Evolutionary conservation across 116 monocot species (phyloP).

Genomic region (Iris pallida): DNA sequence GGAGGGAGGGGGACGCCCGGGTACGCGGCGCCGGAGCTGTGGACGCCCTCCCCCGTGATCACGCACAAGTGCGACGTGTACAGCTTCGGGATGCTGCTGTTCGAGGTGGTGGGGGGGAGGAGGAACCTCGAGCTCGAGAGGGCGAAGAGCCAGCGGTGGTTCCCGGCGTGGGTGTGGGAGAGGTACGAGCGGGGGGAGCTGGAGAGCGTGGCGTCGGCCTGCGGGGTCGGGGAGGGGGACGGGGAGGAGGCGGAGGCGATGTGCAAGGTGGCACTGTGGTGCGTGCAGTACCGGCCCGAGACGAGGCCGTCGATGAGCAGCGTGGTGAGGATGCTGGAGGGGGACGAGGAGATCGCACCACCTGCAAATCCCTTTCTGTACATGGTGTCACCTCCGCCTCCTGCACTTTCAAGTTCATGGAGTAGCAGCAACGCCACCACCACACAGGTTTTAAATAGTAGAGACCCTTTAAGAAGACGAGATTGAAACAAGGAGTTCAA

Average conservation of each 20-base stretch:
- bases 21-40: conserved; percentile 16
- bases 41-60: not conserved
- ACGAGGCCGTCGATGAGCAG: conserved; percentile 9
- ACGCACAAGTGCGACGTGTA: conserved; percentile 1
- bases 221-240: not conserved
- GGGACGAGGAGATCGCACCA: not conserved
- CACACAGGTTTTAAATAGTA: no score
- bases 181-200: not conserved
- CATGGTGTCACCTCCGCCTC: not conserved
- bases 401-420: not conserved
- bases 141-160: conserved; percentile 1
- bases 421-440: no score
- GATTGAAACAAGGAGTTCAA: no score
- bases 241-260: conserved; percentile 5
- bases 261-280: conserved; percentile 7
- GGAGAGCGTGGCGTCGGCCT: not conserved
- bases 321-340: conserved; percentile 16
- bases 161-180: conserved; percentile 11
- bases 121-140: not conserved
- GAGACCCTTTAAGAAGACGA: not conserved
- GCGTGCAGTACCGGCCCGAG: conserved; percentile 14
- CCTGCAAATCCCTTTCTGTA: not conserved
- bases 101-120: conserved; percentile 6
- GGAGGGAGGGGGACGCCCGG: conserved; percentile 11
- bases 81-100: conserved; percentile 6